phyloP scores from a whole-genome alignment of 192 early-diverging fungal species.

The Backusella tuberculispora region DNA sequence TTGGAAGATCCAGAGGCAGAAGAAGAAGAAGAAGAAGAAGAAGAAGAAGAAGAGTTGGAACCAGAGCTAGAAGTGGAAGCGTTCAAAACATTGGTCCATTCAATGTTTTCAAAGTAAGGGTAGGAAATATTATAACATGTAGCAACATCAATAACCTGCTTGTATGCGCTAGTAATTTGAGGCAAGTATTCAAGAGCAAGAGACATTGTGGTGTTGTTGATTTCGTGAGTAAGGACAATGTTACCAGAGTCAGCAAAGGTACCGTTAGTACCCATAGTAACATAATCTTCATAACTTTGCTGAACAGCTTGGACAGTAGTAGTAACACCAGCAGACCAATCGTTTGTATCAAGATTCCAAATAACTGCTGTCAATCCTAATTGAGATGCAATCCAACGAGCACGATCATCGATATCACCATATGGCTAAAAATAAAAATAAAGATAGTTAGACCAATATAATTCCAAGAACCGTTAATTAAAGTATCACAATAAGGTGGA shows the following conservation, averaged over 20 bases:
- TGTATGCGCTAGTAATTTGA: constrained; percentile 36
- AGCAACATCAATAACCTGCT: constrained; percentile 37
- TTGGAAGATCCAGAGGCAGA: neutral
- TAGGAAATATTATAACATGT: constrained; percentile 42
- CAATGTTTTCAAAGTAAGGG: constrained; percentile 39
- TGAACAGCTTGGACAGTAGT: constrained; percentile 21
- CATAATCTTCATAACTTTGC: constrained; percentile 26
- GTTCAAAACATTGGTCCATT: constrained; percentile 13
- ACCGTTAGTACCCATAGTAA: constrained; percentile 37
- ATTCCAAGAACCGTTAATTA: constrained; percentile 10
- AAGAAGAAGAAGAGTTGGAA: neutral
- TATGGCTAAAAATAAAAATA: constrained; percentile 32
- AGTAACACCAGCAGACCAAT: constrained; percentile 28
- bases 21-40: neutral
- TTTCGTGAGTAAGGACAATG: constrained; percentile 46
- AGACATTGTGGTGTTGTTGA: constrained; percentile 41
- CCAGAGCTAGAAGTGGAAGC: neutral
- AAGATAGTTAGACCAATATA: neutral
- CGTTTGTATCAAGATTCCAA: constrained; percentile 41
- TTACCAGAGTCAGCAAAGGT: constrained; percentile 32
- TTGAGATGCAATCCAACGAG: constrained; percentile 51
- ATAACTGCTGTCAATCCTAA: constrained; percentile 43
- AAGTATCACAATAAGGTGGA: neutral
- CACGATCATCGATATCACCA: constrained; percentile 63
- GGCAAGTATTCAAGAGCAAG: constrained; percentile 46